These are phyloP conservation scores for Metschnikowia bowlesiae DNA, from an alignment of 805 yeast species.

Conservation along the genomic window DNA sequence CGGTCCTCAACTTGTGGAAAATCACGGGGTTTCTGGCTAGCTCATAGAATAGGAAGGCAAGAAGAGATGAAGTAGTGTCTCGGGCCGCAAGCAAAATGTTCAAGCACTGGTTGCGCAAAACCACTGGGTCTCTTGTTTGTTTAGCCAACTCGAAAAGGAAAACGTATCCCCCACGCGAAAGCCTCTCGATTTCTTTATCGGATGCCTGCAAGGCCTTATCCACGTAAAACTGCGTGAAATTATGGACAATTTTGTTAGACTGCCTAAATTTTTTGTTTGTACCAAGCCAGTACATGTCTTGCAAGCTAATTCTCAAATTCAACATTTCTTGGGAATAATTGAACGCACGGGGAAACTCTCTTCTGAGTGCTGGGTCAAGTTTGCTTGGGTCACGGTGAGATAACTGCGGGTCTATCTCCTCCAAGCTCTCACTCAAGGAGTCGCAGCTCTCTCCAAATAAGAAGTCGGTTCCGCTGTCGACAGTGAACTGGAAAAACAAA, in stretches of 20 bases:
- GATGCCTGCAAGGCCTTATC: conserved; percentile 31
- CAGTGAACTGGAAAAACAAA: conserved; percentile 15
- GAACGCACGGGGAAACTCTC: conserved; percentile 13
- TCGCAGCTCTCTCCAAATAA: conserved; percentile 17
- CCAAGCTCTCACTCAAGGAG: conserved; percentile 12
- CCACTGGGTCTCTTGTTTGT: conserved; percentile 44
- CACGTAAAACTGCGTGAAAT: conserved; percentile 31
- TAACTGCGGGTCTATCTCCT: not conserved
- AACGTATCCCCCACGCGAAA: conserved; percentile 36
- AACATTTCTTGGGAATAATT: conserved; percentile 13
- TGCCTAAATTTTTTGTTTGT: conserved; percentile 9
- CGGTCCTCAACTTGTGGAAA: conserved; percentile 35
- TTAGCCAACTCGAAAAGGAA: conserved; percentile 47
- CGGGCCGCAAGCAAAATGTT: conserved; percentile 52
- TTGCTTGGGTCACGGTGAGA: not conserved
- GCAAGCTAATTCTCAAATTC: conserved; percentile 11
- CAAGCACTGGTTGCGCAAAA: conserved; percentile 47
- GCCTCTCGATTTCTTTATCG: conserved; percentile 27
- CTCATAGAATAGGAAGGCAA: conserved; percentile 43
- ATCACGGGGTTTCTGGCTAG: conserved; percentile 40
- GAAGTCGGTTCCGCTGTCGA: conserved; percentile 17
- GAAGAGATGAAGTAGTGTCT: conserved; percentile 51
- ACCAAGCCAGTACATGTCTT: conserved; percentile 13
- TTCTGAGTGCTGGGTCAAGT: conserved; percentile 9
- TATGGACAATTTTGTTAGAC: conserved; percentile 13